A percentile compares a stretch with the other conserved stretches of the same genome.
These are phyloP conservation scores for Stemphylium lycopersici DNA, from an alignment of 2,329 filamentous ascomycete genomes.

Conservation along the genomic window DNA sequence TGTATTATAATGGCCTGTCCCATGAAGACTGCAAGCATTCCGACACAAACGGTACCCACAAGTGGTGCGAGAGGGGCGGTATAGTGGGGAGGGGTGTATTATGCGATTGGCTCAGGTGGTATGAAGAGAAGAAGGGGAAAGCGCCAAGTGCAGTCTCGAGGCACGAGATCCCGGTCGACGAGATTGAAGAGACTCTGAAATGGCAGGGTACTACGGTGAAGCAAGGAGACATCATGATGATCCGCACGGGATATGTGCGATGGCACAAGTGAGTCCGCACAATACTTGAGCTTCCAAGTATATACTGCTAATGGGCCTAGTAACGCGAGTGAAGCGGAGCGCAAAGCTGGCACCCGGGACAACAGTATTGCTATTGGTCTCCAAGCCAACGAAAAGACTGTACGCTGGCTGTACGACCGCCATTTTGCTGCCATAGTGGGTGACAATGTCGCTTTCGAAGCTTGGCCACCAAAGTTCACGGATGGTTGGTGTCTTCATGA, in stretches of 20 bases:
- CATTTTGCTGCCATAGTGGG: slow-evolving; percentile 46
- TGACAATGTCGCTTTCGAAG: slow-evolving; percentile 52
- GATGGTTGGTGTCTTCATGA: slow-evolving; percentile 45
- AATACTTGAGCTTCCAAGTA: no score
- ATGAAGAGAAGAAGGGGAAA: slow-evolving; percentile 37
- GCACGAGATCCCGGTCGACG: slow-evolving; percentile 40
- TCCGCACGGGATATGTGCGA: slow-evolving; percentile 55
- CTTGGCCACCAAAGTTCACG: slow-evolving; percentile 38
- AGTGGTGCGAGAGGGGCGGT: slow-evolving; percentile 45
- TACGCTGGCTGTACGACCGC: slow-evolving; percentile 48
- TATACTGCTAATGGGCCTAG: slow-evolving; percentile 14
- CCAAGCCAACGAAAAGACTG: slow-evolving; percentile 37
- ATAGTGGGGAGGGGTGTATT: slow-evolving; percentile 45
- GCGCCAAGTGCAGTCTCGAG: slow-evolving; percentile 34
- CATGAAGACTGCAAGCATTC: slow-evolving; percentile 32
- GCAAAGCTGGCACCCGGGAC: slow-evolving; percentile 42
- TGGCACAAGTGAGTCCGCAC: slow-evolving; percentile 39
- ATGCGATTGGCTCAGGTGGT: slow-evolving; percentile 43
- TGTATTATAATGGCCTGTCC: slow-evolving; percentile 41
- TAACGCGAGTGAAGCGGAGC: slow-evolving; percentile 31
- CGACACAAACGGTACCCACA: slow-evolving; percentile 43
- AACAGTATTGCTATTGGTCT: slow-evolving; percentile 42
- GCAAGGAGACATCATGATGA: slow-evolving; percentile 45
- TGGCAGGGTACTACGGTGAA: slow-evolving; percentile 37
- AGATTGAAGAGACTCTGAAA: slow-evolving; percentile 37